Percentiles rank a stretch among this genome's conserved stretches.
These are phyloP conservation scores for Psilocybe mexicana DNA, from an alignment of 1,284 basidiomycete genomes.

Conservation along the genomic window DNA sequence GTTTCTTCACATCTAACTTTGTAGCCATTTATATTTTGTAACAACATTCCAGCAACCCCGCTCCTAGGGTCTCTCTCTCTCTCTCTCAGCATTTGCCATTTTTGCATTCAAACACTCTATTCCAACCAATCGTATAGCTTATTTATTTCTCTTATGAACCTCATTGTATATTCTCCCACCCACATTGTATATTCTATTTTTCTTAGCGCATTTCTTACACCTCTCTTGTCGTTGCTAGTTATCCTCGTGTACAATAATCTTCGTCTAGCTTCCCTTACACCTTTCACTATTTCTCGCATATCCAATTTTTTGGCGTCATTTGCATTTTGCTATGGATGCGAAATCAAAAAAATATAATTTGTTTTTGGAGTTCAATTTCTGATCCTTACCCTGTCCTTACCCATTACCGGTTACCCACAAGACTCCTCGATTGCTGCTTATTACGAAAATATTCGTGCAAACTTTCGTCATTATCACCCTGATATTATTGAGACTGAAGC, in stretches of 20 bases:
- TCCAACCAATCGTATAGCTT: conserved; percentile 4
- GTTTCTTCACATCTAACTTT: conserved; percentile 6
- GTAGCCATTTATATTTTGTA: conserved; percentile 19
- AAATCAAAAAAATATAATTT: not conserved
- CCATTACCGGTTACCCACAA: too few relatives aligned
- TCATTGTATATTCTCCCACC: conserved; percentile 17
- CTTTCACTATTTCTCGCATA: not conserved
- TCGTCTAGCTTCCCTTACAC: not conserved
- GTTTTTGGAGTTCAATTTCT: not conserved
- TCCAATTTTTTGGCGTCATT: not conserved
- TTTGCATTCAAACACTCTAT: conserved; percentile 10
- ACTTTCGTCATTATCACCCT: too few relatives aligned
- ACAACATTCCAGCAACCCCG: not conserved
- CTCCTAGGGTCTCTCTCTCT: too few relatives aligned
- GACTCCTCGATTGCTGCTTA: too few relatives aligned
- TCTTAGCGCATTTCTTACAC: not conserved
- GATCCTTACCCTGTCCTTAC: too few relatives aligned
- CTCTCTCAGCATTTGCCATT: not conserved
- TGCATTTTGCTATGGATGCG: not conserved
- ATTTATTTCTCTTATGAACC: conserved; percentile 17
- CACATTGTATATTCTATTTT: conserved; percentile 10
- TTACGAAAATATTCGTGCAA: too few relatives aligned
- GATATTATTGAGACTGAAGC: too few relatives aligned
- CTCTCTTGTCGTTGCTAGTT: conserved; percentile 8
- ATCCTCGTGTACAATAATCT: conserved; percentile 12